Base-by-base conservation (phyloP, 2,329 filamentous ascomycete species). In the Hymenoscyphus occultus region DNA sequence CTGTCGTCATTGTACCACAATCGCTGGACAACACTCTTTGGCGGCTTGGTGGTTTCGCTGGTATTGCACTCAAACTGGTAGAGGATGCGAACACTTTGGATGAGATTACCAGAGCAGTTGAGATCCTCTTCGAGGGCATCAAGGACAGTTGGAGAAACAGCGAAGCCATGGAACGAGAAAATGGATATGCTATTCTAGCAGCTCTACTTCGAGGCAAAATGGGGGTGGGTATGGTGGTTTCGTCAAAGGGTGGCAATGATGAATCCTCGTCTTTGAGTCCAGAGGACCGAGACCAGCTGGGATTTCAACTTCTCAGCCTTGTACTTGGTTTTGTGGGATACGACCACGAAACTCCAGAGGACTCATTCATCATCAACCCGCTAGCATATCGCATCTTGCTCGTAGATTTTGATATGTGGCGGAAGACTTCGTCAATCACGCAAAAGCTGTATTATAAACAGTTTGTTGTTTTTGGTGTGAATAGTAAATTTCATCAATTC, bases 91-190 rank as follows among this genome's bases (percentile, higher is more conserved):
- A 83, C 2, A 89, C 87, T 0, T 82, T 86, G 7, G 86, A 93
- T 59, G 88, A 88, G 56, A 87, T 93, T 35, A 79, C 93, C 10
- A 85, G 91, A 62, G 88, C 93, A 1, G 87, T 96, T 2, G 88
- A 96, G 72, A 90, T 96, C 72, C 82, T 97, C 32, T 93, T 97
- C 68, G 87, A 91, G 69, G 92, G 91, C 66, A 90, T 97, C 60
- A 90, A 91, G 70, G 90, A 91, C 69, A 98, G 91, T 75, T 99
- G 96, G 95, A 86, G 95, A 69, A 98, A 98, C 70, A 98, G 95
- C 71, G 96, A 99, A 76, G 93, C 95, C 32, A 97, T 99, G 90
- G 95, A 99, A 77, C 89, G 91, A 72, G 93, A 96, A 66, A 95
- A 96, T 71, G 96, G 94, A 0, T 99, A 97, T 75, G 90, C 91